Percentiles rank a stretch among this genome's conserved stretches.
Evolutionary conservation across 352 stramenopile species (phyloP).

Genomic region (Pythium guiyangense): DNA sequence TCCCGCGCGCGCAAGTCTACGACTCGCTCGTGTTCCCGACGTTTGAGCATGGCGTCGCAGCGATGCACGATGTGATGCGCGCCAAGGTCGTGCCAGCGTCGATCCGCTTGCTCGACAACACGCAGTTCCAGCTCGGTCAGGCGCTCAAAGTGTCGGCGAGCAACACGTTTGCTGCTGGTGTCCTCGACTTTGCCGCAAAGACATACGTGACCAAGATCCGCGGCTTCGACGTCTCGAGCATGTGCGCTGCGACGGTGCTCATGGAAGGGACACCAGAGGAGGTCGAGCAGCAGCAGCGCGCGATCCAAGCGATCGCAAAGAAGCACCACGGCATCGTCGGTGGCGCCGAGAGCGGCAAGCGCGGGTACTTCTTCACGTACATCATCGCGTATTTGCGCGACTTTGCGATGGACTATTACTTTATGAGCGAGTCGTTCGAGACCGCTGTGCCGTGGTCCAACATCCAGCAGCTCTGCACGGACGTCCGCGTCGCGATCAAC

Average conservation of each 20-base stretch:
- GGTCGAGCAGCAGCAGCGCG: constrained; percentile 40
- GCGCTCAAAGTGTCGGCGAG: constrained; percentile 72
- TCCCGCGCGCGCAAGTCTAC: constrained; percentile 77
- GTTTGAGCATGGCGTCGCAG: constrained; percentile 73
- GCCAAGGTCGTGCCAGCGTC: constrained; percentile 76
- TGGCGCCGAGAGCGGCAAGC: constrained; percentile 81
- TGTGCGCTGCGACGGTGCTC: constrained; percentile 85
- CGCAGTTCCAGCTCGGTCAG: constrained; percentile 93
- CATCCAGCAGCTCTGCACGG: constrained; percentile 42
- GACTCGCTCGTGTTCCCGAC: constrained; percentile 90
- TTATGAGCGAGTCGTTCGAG: constrained; percentile 91
- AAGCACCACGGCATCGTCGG: constrained; percentile 78
- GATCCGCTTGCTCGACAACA: constrained; percentile 92
- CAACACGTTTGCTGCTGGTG: constrained; percentile 39
- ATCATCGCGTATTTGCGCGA: constrained; percentile 94
- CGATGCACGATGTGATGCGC: constrained; percentile 76
- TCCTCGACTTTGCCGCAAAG: constrained; percentile 80
- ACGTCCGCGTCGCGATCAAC: constrained; percentile 55
- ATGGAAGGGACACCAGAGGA: constrained; percentile 73
- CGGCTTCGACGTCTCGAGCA: constrained; percentile 63
- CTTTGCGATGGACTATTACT: constrained; percentile 91
- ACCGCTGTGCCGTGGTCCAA: constrained; percentile 79
- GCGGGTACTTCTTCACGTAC: constrained; percentile 93
- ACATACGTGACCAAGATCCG: constrained; percentile 78
- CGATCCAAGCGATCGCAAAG: constrained; percentile 65